Evolutionary conservation across 2,329 filamentous ascomycete species (phyloP), one percentile per base, ranked within the genome.

Genomic region (Bipolaris bicolor): DNA sequence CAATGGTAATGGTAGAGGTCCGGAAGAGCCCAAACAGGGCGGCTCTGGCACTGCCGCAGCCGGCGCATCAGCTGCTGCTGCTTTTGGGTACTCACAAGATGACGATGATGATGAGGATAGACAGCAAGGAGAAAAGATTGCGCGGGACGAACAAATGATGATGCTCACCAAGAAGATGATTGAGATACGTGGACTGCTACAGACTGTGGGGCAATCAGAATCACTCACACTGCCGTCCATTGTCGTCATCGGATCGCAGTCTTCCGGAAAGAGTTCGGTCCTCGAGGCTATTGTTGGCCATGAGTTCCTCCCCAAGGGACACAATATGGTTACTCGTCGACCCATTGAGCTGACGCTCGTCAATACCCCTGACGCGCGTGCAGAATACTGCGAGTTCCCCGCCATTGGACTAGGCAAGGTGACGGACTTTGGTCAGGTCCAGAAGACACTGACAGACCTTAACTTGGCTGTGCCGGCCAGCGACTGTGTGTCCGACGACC

Each of bases 141-240:
- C 92, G 16, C 87, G 88, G 69, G 95, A 99, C 70, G 95, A 99
- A 74, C 95, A 99, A 77, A 99, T 99, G 94, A 99, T 99, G 95
- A 84, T 97, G 66, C 82, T 99, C 71, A 99, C 96, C 1, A 94
- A 95, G 80, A 98, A 98, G 80, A 99, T 99, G 95, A 99, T 99
- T 71, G 95, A 99, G 80, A 98, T 99, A 55, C 85, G 96, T 65
- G 93, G 89, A 65, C 91, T 99, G 55, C 83, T 99, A 22, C 90
- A 96, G 71, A 91, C 89, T 24, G 90, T 99, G 45, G 96, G 93
- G 33, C 94, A 99, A 80, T 96, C 93, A 0, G 92, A 90, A 63
- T 87, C 91, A 3, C 81, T 99, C 62, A 94, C 90, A 1, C 80
- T 99, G 20, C 95, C 95, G 0, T 98, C 96, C 0, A 99, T 99